These are phyloP conservation scores for Citrus mangshanensis DNA, from an alignment of 345 rosid genomes.

Conservation along the genomic window DNA sequence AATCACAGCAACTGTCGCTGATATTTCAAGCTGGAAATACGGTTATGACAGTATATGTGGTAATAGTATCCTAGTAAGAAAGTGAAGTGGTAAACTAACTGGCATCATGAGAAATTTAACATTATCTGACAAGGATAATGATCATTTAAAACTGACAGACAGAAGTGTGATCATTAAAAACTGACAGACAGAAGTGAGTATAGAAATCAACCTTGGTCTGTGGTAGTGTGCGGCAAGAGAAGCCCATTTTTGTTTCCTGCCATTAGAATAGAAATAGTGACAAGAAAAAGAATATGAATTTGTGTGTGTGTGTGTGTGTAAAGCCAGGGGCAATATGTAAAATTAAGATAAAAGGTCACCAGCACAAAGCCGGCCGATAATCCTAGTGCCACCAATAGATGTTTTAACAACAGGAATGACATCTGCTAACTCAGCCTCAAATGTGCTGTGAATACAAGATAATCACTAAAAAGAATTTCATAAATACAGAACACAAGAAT, in stretches of 20 bases:
- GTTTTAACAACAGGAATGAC: constrained; percentile 90
- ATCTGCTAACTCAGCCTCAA: constrained; percentile 84
- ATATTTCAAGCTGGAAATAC: not conserved
- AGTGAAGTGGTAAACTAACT: not conserved
- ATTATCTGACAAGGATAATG: not conserved
- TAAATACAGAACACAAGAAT: not conserved
- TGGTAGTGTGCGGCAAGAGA: constrained; percentile 89
- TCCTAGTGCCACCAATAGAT: constrained; percentile 77
- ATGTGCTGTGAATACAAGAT: constrained; percentile 39
- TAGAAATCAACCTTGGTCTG: constrained; percentile 86
- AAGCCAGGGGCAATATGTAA: not conserved
- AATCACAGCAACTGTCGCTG: not conserved
- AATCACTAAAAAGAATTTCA: constrained; percentile 7
- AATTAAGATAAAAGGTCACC: constrained; percentile 33
- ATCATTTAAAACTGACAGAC: not conserved
- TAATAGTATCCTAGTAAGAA: not conserved
- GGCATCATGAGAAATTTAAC: not conserved
- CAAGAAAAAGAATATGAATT: not conserved
- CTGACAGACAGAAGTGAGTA: not conserved
- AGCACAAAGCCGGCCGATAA: constrained; percentile 83
- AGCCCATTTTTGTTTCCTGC: constrained; percentile 94
- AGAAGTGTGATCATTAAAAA: not conserved
- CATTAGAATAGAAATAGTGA: not conserved
- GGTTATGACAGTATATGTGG: not conserved
- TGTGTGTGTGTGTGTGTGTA: too few relatives aligned